phyloP scores from a whole-genome alignment of 495 filamentous ascomycete species.

The Pyrenopolyporus hunteri region DNA sequence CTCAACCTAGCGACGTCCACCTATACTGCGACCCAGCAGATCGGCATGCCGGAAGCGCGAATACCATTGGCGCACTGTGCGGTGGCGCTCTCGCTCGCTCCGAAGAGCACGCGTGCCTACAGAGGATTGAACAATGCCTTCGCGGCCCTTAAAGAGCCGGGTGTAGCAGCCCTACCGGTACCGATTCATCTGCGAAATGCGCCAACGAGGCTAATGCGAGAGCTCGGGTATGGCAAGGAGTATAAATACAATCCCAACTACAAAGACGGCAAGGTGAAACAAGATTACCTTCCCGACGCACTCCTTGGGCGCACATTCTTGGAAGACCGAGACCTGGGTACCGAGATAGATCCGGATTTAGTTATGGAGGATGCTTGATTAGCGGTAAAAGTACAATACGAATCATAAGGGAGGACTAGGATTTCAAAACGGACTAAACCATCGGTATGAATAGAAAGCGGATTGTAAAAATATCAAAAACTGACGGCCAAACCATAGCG shows the following conservation, averaged over 20 bases:
- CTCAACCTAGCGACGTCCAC: constrained; percentile 82
- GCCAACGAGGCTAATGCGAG: constrained; percentile 89
- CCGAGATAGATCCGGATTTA: constrained; percentile 69
- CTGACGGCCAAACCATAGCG: too few species aligned
- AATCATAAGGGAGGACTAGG: too few species aligned
- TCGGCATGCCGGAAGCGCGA: constrained; percentile 92
- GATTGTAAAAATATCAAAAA: too few species aligned
- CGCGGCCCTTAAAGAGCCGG: constrained; percentile 75
- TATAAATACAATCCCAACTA: constrained; percentile 98
- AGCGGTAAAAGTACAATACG: neutral
- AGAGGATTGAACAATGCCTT: constrained; percentile 79
- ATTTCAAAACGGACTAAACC: too few species aligned
- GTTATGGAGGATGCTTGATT: constrained; percentile 43
- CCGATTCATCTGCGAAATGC: constrained; percentile 91
- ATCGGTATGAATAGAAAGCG: too few species aligned
- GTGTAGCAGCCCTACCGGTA: constrained; percentile 76
- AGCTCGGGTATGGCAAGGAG: constrained; percentile 84
- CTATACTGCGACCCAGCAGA: constrained; percentile 82
- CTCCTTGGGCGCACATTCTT: constrained; percentile 74
- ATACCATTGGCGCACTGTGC: constrained; percentile 90
- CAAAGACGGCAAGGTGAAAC: constrained; percentile 78
- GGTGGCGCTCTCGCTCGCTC: constrained; percentile 79
- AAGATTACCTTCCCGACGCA: constrained; percentile 86
- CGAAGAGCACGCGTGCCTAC: constrained; percentile 87
- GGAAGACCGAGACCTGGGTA: constrained; percentile 82